phyloP scores from a whole-genome alignment of 768 basidiomycete species.

The Lactarius hengduanensis region DNA sequence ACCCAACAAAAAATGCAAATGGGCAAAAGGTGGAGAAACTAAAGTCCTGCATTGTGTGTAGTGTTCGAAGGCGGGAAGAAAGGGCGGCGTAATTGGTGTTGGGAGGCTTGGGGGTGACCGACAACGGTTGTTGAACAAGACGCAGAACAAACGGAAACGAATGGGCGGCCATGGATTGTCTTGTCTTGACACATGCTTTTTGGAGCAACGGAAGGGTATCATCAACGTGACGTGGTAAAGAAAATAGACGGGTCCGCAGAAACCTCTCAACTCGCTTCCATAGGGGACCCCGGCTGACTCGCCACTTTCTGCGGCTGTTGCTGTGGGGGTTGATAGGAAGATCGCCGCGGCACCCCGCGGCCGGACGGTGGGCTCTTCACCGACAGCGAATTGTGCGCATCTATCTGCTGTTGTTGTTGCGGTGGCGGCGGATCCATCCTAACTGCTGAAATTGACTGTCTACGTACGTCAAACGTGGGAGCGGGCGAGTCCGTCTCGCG shows the following conservation, averaged over 20 bases:
- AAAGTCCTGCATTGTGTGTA: slow-evolving; percentile 17
- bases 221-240: slow-evolving; percentile 3
- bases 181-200: slow-evolving; percentile 10
- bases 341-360: slow-evolving; percentile 5
- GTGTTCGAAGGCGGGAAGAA: neutral
- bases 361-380: slow-evolving; percentile 17
- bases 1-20: slow-evolving; percentile 12
- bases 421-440: slow-evolving; percentile 45
- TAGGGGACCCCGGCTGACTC: slow-evolving; percentile 20
- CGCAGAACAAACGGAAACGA: neutral
- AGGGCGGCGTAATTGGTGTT: neutral
- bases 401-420: slow-evolving; percentile 29
- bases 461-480: slow-evolving; percentile 47
- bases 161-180: neutral
- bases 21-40: neutral
- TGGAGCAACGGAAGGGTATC: slow-evolving; percentile 13
- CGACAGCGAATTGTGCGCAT: slow-evolving; percentile 9
- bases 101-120: neutral
- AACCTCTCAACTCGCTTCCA: slow-evolving; percentile 18
- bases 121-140: neutral
- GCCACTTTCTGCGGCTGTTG: slow-evolving; percentile 1
- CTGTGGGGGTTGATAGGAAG: slow-evolving; percentile 14
- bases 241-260: neutral
- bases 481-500: slow-evolving; percentile 46
- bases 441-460: slow-evolving; percentile 49